These are phyloP conservation scores for Xylariaceae sp. DNA, from an alignment of 2,329 filamentous ascomycete species.

Conservation along the genomic window DNA sequence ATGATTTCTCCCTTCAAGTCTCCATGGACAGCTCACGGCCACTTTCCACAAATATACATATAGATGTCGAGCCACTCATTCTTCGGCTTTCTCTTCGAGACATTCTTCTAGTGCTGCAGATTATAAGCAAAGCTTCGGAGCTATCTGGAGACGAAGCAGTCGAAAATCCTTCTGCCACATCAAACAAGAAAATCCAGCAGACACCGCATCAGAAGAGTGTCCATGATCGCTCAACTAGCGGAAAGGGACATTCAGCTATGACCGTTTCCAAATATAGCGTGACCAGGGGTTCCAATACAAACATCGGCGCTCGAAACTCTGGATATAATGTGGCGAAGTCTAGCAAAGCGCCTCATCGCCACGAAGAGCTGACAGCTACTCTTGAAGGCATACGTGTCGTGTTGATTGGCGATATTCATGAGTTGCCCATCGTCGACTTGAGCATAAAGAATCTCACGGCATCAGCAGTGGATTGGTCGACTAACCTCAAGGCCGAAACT, in stretches of 20 bases:
- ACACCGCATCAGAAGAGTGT: conserved; percentile 41
- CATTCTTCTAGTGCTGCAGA: conserved; percentile 89
- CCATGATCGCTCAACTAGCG: conserved; percentile 53
- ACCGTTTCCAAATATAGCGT: conserved; percentile 37
- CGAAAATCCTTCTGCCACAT: conserved; percentile 34
- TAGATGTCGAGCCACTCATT: conserved; percentile 87
- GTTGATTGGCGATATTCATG: conserved; percentile 90
- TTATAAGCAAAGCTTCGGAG: conserved; percentile 83
- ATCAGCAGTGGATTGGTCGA: conserved; percentile 85
- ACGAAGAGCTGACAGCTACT: conserved; percentile 77
- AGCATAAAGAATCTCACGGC: conserved; percentile 86
- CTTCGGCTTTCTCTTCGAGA: conserved; percentile 86
- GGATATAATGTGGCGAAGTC: conserved; percentile 31
- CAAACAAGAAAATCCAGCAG: conserved; percentile 53
- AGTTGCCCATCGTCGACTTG: conserved; percentile 89
- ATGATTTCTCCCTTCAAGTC: conserved; percentile 89
- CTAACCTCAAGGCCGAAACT: conserved; percentile 77
- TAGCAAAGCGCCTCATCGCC: conserved; percentile 31
- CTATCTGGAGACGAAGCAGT: conserved; percentile 63
- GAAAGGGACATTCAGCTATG: conserved; percentile 49
- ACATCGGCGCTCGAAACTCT: conserved; percentile 26
- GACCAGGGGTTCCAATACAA: conserved; percentile 33
- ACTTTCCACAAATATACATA: conserved; percentile 69
- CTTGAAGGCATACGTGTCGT: conserved; percentile 88
- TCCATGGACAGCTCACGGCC: conserved; percentile 68